Base-by-base conservation (phyloP, 805 yeast species). In the Metschnikowia hibisci region DNA sequence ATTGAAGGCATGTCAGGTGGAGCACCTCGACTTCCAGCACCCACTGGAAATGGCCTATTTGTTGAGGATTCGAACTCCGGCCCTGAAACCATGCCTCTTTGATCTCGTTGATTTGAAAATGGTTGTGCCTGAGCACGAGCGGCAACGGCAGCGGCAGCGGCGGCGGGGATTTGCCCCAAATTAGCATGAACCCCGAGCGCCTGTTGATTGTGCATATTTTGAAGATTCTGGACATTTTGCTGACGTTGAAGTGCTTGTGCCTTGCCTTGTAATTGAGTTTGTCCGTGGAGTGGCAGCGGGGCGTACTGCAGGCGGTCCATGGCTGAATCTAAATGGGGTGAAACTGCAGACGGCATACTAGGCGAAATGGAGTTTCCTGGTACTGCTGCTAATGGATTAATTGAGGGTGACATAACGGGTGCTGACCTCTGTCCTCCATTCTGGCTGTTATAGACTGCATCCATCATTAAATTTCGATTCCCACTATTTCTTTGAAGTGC, bases 401-500 rank as follows among this genome's bases (percentile, higher is more conserved):
- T 29, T 18, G 25, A 8, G 11, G 32, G 39, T 8, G 32, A 36
- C 18, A 28, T 20, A 4, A 15, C 32, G 6, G 26, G 10, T 13
- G 39, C 30, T 2, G 23, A 30, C 30, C 38, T 16, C 22, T 34
- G 38, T 14, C 38, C 38, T 34, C 29, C 37, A 34, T 34, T 34
- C 15, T 34, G 38, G 10, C 32, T 28, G 16, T 36, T 36, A n/a
- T 27, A 25, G 34, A 40, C 13, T 15, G 25, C 41, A 29, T 35
- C 42, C 44, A 15, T 20, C 34, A 16, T 42, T 46, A 26, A 29
- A 41, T 29, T 34, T 43, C 32, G 36, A 46, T 22, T 46, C 47
- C 39, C 14, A 14, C 18, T 26, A 6, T 34, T 18, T 27, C 27
- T 16, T 16, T 18, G 34, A 12, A n/a, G 10, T 16, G 37, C 9